A percentile compares a stretch with the other conserved stretches of the same genome.
Evolutionary conservation across 2,329 filamentous ascomycete species (phyloP).

Genomic region (Chaetomium sp.): DNA sequence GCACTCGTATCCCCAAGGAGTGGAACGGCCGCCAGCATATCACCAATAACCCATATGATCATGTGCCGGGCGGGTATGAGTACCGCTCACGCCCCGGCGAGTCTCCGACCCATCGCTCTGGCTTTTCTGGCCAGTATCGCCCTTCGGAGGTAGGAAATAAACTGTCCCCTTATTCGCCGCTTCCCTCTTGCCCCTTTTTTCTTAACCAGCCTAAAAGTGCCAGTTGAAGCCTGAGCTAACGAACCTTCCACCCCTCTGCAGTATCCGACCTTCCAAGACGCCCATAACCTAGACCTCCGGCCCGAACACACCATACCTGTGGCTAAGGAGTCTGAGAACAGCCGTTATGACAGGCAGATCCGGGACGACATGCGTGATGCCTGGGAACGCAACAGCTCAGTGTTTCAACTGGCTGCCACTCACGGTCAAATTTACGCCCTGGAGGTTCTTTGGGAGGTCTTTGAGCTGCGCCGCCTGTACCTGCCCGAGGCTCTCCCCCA

Average conservation of each 20-base stretch:
- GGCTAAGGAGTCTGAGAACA: not conserved
- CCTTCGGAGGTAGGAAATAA: too few relatives aligned
- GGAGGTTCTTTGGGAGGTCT: constrained; percentile 18
- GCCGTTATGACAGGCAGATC: constrained; percentile 6
- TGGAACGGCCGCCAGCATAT: not conserved
- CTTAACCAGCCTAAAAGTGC: too few relatives aligned
- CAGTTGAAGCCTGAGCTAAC: too few relatives aligned
- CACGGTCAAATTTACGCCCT: constrained; percentile 5
- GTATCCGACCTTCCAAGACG: constrained; percentile 9
- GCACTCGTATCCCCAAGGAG: constrained; percentile 5
- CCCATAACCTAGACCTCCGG: too few relatives aligned
- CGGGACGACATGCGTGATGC: constrained; percentile 4
- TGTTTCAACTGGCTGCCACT: not conserved
- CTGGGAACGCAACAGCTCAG: constrained; percentile 1
- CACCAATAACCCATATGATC: not conserved
- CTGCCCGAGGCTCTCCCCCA: not conserved
- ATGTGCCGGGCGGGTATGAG: not conserved
- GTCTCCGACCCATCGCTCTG: too few relatives aligned
- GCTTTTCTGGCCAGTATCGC: not conserved
- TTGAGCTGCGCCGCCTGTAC: constrained; percentile 7
- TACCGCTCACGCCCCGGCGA: not conserved
- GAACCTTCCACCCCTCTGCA: not conserved
- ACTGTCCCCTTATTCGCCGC: too few relatives aligned
- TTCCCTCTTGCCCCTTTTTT: too few relatives aligned
- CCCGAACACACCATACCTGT: too few relatives aligned